Base-by-base conservation (phyloP, 2,329 filamentous ascomycete species). In the Xylariales sp. region DNA sequence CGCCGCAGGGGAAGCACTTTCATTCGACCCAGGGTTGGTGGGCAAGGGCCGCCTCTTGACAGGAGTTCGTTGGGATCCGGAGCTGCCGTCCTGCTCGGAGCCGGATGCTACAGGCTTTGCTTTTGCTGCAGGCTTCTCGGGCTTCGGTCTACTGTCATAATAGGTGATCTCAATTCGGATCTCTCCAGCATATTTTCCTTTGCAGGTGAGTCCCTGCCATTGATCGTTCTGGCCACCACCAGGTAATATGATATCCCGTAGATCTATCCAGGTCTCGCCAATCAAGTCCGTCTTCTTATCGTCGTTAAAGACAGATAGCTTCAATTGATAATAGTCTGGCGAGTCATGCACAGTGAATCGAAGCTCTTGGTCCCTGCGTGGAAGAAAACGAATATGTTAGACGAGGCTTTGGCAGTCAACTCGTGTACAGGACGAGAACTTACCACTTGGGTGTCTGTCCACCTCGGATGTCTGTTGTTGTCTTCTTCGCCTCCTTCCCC, bases 221-320 rank as follows among this genome's bases (percentile, higher is more conserved):
- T 88, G 72, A 63, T 98, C 93, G 58, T 78, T 89, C 65, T 96
- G 88, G n/a, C 93, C 90, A 36, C 93, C 93, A 35, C 93, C 90
- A 2, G 82, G 73, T 15, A 90, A 75, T 48, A 98, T 78, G 53
- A 98, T 86, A 52, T 80, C 76, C 51, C 82, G 81, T 45, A 98
- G 73, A 57, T 87, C 85, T 44, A 97, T 79, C 84, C 88, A 96
- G 5, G 87, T 82, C 65, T 98, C 93, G 50, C 93, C 93, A 54
- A 98, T 96, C 50, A 98, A 66, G 52, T 98, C 93, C 0, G 91
- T 97, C 69, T 86, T 94, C 70, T 96, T 97, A 66, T 98, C 93
- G 57, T 98, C 93, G 60, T 95, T 96, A 69, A 98, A 98, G 5
- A 97, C 80, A 3, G 91, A 96, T 12, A 97, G 76, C 62, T 98